phyloP scores from a whole-genome alignment of 805 yeast species.

The Zygosaccharomyces lentus region DNA sequence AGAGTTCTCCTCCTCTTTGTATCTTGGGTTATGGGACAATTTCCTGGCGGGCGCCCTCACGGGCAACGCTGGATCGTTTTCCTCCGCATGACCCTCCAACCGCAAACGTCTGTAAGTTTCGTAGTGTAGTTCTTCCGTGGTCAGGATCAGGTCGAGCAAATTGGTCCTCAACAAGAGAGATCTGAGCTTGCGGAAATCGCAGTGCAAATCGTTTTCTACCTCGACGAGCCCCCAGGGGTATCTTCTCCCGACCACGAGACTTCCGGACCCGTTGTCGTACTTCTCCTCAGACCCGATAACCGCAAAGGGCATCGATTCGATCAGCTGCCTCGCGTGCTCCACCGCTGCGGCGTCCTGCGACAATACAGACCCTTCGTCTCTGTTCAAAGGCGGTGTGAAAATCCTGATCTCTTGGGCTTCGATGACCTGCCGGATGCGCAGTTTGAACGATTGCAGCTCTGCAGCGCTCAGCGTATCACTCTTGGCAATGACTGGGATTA shows the following conservation, averaged over 20 bases:
- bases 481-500: slow-evolving; percentile 86
- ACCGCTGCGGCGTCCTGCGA: slow-evolving; percentile 60
- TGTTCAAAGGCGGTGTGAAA: slow-evolving; percentile 77
- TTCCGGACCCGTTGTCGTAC: slow-evolving; percentile 59
- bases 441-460: slow-evolving; percentile 66
- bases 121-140: slow-evolving; percentile 78
- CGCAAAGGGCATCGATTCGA: slow-evolving; percentile 85
- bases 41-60: slow-evolving; percentile 45
- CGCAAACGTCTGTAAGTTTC: slow-evolving; percentile 72
- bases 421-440: slow-evolving; percentile 74
- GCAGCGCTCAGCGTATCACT: slow-evolving; percentile 76
- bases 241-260: slow-evolving; percentile 68
- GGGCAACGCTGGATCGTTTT: slow-evolving; percentile 28
- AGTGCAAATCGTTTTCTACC: slow-evolving; percentile 79
- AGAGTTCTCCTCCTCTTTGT: slow-evolving; percentile 93
- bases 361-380: slow-evolving; percentile 13
- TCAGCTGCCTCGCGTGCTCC: slow-evolving; percentile 74
- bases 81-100: slow-evolving; percentile 47
- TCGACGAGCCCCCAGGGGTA: slow-evolving; percentile 91
- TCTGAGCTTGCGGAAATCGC: slow-evolving; percentile 81
- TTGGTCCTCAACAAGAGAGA: slow-evolving; percentile 74
- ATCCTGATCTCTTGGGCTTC: slow-evolving; percentile 79
- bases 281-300: slow-evolving; percentile 73
- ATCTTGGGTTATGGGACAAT: slow-evolving; percentile 77
- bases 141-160: slow-evolving; percentile 73